Evolutionary conservation across 2,329 filamentous ascomycete species (phyloP).

Genomic region (Arthrobotrys megalospora): DNA sequence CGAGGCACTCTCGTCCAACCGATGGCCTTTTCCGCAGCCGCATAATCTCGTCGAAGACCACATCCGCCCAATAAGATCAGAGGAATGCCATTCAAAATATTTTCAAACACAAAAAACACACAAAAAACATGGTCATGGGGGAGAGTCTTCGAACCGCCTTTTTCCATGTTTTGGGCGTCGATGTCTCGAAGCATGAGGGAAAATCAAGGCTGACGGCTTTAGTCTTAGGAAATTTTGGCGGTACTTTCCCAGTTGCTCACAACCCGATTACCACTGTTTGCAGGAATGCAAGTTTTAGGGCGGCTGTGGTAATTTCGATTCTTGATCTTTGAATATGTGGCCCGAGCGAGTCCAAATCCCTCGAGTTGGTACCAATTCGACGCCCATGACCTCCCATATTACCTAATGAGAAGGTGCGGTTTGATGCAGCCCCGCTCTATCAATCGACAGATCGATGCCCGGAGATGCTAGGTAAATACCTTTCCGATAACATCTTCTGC

Average conservation of each 20-base stretch:
- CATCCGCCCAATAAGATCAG: constrained; percentile 25
- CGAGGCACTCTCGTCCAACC: constrained; percentile 57
- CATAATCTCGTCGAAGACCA: constrained; percentile 46
- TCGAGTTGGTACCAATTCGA: constrained; percentile 20
- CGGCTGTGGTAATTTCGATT: constrained; percentile 4
- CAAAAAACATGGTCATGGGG: constrained; percentile 7
- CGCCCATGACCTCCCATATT: constrained; percentile 13
- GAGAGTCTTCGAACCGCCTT: constrained; percentile 11
- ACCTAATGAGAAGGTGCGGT: constrained; percentile 14
- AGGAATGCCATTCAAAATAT: constrained; percentile 3
- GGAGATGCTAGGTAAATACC: background rate
- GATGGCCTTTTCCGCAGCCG: constrained; percentile 46
- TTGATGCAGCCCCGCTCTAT: constrained; percentile 3
- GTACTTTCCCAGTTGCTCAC: background rate
- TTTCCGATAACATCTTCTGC: background rate
- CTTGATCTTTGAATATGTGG: constrained; percentile 9
- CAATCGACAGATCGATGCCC: constrained; percentile 5
- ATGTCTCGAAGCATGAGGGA: background rate
- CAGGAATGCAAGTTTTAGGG: constrained; percentile 1
- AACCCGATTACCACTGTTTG: constrained; percentile 3
- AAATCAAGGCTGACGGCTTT: background rate
- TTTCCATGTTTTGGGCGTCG: background rate
- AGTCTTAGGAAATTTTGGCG: constrained; percentile 1
- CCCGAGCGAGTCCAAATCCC: constrained; percentile 12
- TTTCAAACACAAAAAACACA: constrained; percentile 21